Base-by-base conservation (phyloP, 805 yeast species). In the Schizosaccharomyces cryophilus region DNA sequence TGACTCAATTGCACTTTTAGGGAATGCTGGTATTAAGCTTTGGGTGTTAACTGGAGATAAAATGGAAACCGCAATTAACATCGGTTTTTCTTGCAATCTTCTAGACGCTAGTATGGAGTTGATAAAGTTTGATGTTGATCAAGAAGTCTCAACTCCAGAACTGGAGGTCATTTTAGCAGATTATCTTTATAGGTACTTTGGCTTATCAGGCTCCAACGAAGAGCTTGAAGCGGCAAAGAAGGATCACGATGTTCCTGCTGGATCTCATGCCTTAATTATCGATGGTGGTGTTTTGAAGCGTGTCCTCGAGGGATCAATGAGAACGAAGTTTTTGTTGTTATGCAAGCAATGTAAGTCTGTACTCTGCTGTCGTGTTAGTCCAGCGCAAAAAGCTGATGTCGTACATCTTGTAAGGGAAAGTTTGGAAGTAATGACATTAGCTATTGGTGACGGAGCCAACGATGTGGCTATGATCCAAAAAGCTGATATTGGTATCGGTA, bases 391-490 rank as follows among this genome's bases (percentile, higher is more conserved):
- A 72, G 94, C 93, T 2, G 78, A 78, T 17, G 84, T 85, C 30
- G 90, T 84, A 26, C 75, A 73, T 63, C 70, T 82, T 73, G 88
- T 85, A 31, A 83, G 83, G 68, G 73, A 75, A 38, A 76, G 77
- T 7, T 75, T 85, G 65, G 77, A 77, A 60, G 93, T 85, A 42
- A 83, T 84, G 81, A 84, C 93, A 0, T 74, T 85, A 62, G 87
- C 90, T 0, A 80, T 85, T 68, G 94, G 94, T 40, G 94, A 85
- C 69, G 94, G 94, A 64, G 86, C 93, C 30, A 85, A 85, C 67
- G 94, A 85, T 69, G 93, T 85, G 60, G 85, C 93, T 7, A 85
- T 85, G 94, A 85, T 85, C 64, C 90, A 84, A 67, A 84, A 86
- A 42, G 90, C 94, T 4, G 83, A 85, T 69, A 81, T 85, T 42